These are phyloP conservation scores for Fusarium sp. DNA, from an alignment of 2,329 filamentous ascomycete species.

Conservation along the genomic window DNA sequence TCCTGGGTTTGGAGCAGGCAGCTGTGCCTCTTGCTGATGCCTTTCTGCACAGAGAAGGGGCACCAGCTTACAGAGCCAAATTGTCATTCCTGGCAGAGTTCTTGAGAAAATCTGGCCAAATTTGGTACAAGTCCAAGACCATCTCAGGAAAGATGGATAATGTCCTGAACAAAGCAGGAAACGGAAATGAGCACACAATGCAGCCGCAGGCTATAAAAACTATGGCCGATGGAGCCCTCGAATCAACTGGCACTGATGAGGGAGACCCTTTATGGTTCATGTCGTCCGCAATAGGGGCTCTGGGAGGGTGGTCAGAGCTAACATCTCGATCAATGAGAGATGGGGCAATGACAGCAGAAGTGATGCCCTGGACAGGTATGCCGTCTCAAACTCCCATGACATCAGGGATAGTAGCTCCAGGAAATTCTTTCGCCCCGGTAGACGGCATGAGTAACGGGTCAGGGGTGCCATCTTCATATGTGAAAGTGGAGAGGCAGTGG, in stretches of 20 bases:
- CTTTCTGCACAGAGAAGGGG: slow-evolving; percentile 6
- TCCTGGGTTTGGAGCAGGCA: slow-evolving; percentile 31
- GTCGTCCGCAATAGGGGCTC: not conserved
- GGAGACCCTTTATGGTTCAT: not conserved
- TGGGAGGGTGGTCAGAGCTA: slow-evolving; percentile 1
- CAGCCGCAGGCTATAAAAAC: not conserved
- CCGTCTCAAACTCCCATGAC: not conserved
- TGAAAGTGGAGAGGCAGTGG: slow-evolving; percentile 15
- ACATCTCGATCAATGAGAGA: not conserved
- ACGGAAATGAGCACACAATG: not conserved
- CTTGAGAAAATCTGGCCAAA: slow-evolving; percentile 35
- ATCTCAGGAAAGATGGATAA: slow-evolving; percentile 16
- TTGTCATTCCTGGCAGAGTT: slow-evolving; percentile 24
- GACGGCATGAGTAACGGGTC: not conserved
- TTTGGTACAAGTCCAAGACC: slow-evolving; percentile 30
- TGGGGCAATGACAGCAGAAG: not conserved
- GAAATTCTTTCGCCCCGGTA: not conserved
- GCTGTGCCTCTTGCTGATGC: slow-evolving; percentile 21
- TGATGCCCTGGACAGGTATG: slow-evolving; percentile 2
- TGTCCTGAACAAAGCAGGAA: slow-evolving; percentile 1
- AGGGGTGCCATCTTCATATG: not conserved
- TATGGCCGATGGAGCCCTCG: not conserved
- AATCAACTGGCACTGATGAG: not conserved
- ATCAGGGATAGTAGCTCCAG: not conserved
- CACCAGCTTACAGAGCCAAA: slow-evolving; percentile 14